A percentile compares a stretch with the other conserved stretches of the same genome.
phyloP scores from a whole-genome alignment of 495 filamentous ascomycete species.

The Baudoinia panamericana region DNA sequence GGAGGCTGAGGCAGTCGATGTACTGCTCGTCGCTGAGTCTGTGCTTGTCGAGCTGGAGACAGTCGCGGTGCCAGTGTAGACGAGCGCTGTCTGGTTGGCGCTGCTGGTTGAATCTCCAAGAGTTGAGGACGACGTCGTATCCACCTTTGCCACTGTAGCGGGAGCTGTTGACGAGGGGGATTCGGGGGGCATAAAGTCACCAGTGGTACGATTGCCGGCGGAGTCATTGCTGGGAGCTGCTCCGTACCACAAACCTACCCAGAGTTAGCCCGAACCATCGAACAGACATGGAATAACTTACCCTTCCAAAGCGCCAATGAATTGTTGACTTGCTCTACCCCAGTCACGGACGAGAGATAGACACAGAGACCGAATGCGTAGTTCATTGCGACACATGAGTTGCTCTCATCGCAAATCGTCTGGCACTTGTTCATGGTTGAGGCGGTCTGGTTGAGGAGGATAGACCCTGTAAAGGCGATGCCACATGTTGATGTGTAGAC shows the following conservation, averaged over 20 bases:
- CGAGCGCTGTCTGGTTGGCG: too few relatives aligned
- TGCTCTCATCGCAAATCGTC: background rate
- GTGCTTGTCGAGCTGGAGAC: too few relatives aligned
- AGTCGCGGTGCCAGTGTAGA: too few relatives aligned
- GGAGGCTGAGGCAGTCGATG: background rate
- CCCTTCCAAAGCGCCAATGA: conserved; percentile 3
- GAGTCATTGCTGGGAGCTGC: too few relatives aligned
- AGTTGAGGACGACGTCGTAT: too few relatives aligned
- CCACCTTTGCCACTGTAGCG: too few relatives aligned
- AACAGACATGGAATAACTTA: background rate
- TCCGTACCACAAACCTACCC: background rate
- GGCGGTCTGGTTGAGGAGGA: background rate
- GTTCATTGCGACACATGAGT: conserved; percentile 1
- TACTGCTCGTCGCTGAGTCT: too few relatives aligned
- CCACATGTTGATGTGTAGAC: background rate
- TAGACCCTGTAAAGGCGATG: background rate
- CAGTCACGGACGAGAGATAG: background rate
- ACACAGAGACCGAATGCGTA: background rate
- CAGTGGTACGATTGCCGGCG: too few relatives aligned
- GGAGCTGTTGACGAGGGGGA: too few relatives aligned
- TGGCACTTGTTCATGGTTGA: background rate
- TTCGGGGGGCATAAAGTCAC: too few relatives aligned
- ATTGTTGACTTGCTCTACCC: background rate
- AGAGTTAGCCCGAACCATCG: background rate
- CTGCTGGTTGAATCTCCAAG: too few relatives aligned